phyloP scores from a whole-genome alignment of 2,329 filamentous ascomycete species.

The Aspergillus amoenus region DNA sequence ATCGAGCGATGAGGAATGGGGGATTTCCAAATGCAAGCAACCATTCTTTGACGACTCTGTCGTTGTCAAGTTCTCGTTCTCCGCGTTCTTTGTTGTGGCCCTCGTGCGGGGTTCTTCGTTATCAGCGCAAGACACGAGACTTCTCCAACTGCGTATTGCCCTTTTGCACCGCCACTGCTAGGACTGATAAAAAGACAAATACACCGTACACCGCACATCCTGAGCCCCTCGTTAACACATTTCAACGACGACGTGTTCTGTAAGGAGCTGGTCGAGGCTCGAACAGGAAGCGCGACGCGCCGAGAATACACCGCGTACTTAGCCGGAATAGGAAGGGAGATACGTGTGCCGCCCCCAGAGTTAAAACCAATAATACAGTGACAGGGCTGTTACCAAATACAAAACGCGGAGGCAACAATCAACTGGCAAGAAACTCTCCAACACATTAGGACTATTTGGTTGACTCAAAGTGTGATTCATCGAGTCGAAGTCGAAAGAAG shows the following conservation, averaged over 20 bases:
- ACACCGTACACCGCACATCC: not conserved
- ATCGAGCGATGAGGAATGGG: not conserved
- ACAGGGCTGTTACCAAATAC: not conserved
- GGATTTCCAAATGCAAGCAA: not conserved
- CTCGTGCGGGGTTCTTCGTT: not conserved
- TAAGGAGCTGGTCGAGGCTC: not conserved
- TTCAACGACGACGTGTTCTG: not conserved
- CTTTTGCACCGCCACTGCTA: not conserved
- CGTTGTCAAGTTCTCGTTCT: not conserved
- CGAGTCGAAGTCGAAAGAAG: not conserved
- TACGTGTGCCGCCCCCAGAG: not conserved
- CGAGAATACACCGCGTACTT: slow-evolving; percentile 3
- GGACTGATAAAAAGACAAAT: not conserved
- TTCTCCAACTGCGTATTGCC: not conserved
- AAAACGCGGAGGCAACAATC: slow-evolving; percentile 6
- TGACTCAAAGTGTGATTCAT: not conserved
- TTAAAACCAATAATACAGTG: not conserved
- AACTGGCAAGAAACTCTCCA: not conserved
- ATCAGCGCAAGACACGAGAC: not conserved
- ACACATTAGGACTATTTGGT: not conserved
- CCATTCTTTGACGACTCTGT: too few relatives aligned
- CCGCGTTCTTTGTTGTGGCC: not conserved
- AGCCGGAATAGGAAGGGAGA: not conserved
- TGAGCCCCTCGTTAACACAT: not conserved
- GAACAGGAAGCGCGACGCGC: slow-evolving; percentile 2